Evolutionary conservation across 2,329 filamentous ascomycete species (phyloP).

Genomic region (Aspergillus niger): DNA sequence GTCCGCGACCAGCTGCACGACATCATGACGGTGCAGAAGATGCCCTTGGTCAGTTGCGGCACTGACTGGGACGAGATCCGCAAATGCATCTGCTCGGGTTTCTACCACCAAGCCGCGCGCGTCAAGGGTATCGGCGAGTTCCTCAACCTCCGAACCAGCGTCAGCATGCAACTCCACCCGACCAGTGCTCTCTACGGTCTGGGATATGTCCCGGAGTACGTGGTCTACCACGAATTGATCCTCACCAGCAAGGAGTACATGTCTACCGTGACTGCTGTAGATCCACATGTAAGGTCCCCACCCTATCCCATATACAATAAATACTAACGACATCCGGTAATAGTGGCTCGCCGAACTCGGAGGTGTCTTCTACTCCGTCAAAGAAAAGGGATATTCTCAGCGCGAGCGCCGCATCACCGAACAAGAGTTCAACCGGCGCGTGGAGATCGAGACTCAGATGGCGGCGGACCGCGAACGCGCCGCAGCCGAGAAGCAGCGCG

Average conservation of each 20-base stretch:
- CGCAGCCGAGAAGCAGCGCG: constrained; percentile 43
- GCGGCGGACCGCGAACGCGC: constrained; percentile 72
- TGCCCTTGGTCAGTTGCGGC: constrained; percentile 82
- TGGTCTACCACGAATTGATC: constrained; percentile 97
- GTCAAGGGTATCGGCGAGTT: constrained; percentile 97
- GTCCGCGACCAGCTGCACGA: constrained; percentile 91
- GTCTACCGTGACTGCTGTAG: constrained; percentile 92
- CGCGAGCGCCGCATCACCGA: constrained; percentile 85
- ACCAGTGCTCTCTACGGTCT: constrained; percentile 90
- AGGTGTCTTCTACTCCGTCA: constrained; percentile 95
- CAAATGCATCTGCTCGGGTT: constrained; percentile 95
- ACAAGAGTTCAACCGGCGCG: constrained; percentile 85
- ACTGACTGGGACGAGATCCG: constrained; percentile 97
- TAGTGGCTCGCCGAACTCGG: constrained; percentile 91
- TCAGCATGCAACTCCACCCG: constrained; percentile 91
- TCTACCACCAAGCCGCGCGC: constrained; percentile 96
- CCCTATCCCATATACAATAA: neutral
- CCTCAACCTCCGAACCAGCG: constrained; percentile 90
- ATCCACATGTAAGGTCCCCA: constrained; percentile 66
- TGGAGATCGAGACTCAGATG: constrained; percentile 94
- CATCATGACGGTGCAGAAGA: constrained; percentile 92
- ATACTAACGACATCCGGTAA: constrained; percentile 6
- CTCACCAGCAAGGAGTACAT: constrained; percentile 97
- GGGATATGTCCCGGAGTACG: constrained; percentile 93
- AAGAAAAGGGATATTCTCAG: constrained; percentile 93